These are phyloP conservation scores for Obelidium mucronatum DNA, from an alignment of 192 early-diverging fungal species.

Conservation along the genomic window DNA sequence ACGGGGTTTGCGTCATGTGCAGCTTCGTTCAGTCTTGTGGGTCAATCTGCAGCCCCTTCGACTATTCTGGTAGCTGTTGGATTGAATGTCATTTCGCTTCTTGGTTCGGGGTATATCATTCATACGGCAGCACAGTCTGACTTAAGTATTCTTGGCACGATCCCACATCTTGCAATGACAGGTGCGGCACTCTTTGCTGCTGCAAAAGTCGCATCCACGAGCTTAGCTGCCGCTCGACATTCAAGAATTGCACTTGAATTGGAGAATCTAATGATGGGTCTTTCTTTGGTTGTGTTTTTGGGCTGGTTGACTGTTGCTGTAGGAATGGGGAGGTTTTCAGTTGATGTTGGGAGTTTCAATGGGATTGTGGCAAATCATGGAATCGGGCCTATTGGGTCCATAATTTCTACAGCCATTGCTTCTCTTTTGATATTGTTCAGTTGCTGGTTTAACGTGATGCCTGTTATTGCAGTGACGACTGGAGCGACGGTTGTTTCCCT, in stretches of 20 bases:
- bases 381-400: slow-evolving; percentile 20
- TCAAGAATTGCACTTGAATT: slow-evolving; percentile 27
- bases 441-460: slow-evolving; percentile 11
- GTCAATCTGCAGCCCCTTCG: background rate
- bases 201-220: slow-evolving; percentile 10
- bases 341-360: slow-evolving; percentile 18
- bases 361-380: background rate
- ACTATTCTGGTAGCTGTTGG: background rate
- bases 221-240: slow-evolving; percentile 5
- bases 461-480: slow-evolving; percentile 1
- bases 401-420: slow-evolving; percentile 10
- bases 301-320: slow-evolving; percentile 23
- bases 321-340: slow-evolving; percentile 22
- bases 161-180: slow-evolving; percentile 12
- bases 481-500: slow-evolving; percentile 6
- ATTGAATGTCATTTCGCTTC: slow-evolving; percentile 4
- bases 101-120: slow-evolving; percentile 22
- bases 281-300: background rate
- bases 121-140: background rate
- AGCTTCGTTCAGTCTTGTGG: slow-evolving; percentile 1
- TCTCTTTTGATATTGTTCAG: background rate
- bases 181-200: slow-evolving; percentile 13
- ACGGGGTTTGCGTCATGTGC: slow-evolving; percentile 9
- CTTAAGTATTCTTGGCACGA: background rate
- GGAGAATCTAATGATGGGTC: slow-evolving; percentile 12